Evolutionary conservation across 1,139 yeast species (phyloP), one percentile per base, ranked within the genome.

Genomic region (Geotrichum restrictum): DNA sequence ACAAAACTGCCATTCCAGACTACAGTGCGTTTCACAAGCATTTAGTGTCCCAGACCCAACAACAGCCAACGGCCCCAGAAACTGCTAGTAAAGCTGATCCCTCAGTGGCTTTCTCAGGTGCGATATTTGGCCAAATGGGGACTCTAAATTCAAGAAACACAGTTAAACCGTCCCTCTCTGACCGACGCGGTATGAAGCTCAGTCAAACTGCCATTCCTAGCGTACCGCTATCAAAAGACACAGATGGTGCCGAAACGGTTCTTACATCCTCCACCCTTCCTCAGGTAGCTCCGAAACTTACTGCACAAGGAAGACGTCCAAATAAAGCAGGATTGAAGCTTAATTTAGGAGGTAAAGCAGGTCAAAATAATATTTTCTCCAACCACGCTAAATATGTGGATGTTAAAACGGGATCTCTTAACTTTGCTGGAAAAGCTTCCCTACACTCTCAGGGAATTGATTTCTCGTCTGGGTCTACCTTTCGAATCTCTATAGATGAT

Each of bases 351-450:
- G 45, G 27, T 14, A 39, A 36, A 21, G 45, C 48, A 8, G 56
- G 49, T 31, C 29, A 38, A 4, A 46, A 41, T 27, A 60, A 63
- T 33, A 57, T 67, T 21, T 89, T 91, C 72, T 86, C 93, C 14
- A 83, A 85, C 65, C 91, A 87, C 67, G 80, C 94, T 29, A 85
- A 88, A 64, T 91, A 88, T 65, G 81, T 93, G 38, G 98, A 93
- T 70, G 83, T 93, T 60, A 86, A 88, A 64, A 85, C 95, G 0
- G 98, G 98, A 1, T 82, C 91, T 14, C 77, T 93, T 54, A 91
- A 88, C 64, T 93, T 93, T 67, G 85, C 93, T 1, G 98, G 97
- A 18, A 91, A 93, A 66, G 89, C 97, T 2, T 88, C 96, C 0
- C 72, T 93, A 50, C 95, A 93, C 63, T 84, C 97, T 0, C 81